phyloP scores from a whole-genome alignment of 179 eudicot species.

The Silene vulgaris region DNA sequence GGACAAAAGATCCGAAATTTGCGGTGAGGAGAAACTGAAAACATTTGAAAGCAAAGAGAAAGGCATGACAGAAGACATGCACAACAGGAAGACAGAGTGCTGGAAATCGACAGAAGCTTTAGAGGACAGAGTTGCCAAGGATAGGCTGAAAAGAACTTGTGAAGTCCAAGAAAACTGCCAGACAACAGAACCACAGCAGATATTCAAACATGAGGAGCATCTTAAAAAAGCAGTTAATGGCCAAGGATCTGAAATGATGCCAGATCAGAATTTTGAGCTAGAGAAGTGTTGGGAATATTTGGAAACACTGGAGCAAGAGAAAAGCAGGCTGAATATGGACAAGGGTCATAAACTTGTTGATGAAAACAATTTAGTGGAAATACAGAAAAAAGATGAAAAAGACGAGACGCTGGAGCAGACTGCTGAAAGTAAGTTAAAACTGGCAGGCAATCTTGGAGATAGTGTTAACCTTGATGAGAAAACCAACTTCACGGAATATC shows the following conservation, averaged over 20 bases:
- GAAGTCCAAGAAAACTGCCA: slow-evolving; percentile 12
- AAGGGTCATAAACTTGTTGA: slow-evolving; percentile 14
- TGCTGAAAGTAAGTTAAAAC: slow-evolving; percentile 19
- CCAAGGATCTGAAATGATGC: neutral
- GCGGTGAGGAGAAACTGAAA: slow-evolving; percentile 23
- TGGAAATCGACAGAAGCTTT: slow-evolving; percentile 28
- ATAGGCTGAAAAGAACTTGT: slow-evolving; percentile 23
- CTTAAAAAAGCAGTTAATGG: slow-evolving; percentile 21
- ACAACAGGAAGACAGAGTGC: slow-evolving; percentile 17
- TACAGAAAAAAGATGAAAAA: slow-evolving; percentile 10
- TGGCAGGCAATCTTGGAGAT: slow-evolving; percentile 18
- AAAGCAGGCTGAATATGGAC: slow-evolving; percentile 17
- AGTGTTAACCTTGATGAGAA: slow-evolving; percentile 11
- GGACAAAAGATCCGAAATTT: slow-evolving; percentile 19
- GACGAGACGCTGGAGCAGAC: slow-evolving; percentile 18
- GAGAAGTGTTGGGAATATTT: slow-evolving; percentile 24
- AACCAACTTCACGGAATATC: slow-evolving; percentile 12
- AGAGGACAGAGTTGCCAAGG: slow-evolving; percentile 17
- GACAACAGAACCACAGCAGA: slow-evolving; percentile 11
- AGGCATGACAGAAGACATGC: slow-evolving; percentile 17
- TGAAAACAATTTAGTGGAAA: slow-evolving; percentile 16
- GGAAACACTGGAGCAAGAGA: slow-evolving; percentile 25
- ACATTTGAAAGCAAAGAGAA: slow-evolving; percentile 23
- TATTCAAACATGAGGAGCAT: slow-evolving; percentile 29
- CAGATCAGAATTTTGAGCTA: slow-evolving; percentile 18